Evolutionary conservation across 2,329 filamentous ascomycete species (phyloP), one percentile per base, ranked within the genome.

Genomic region (Paecilomyces sp.): DNA sequence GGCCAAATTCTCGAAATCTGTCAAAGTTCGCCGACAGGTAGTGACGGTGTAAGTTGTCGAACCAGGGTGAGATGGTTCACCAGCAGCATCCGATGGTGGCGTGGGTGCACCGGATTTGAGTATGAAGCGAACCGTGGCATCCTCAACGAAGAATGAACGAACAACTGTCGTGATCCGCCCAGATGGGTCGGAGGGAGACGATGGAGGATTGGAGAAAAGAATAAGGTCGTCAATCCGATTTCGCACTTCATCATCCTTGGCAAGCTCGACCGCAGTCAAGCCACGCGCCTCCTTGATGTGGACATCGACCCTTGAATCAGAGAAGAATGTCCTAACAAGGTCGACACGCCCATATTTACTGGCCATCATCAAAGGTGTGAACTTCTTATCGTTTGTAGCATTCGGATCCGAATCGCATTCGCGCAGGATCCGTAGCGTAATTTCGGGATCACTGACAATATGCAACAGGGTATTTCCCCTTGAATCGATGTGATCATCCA

Each of bases 311-410:
- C 95, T 82, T 25, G 91, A 85, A 71, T 99, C 94, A 51, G 88
- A 84, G 73, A 96, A 97, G 5, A 99, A 81, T 9, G 88, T 87
- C 60, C 92, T 84, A 18, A 99, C 93, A 81, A 96, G 91, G 67
- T 97, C 94, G 58, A 96, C 89, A 63, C 94, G 86, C 34, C 94
- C 94, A 70, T 97, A 99, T 74, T 99, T 99, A 82, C 93, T 97
- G 7, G 93, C 93, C 63, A 99, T 89, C 94, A 99, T 99, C 59
- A 99, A 80, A 1, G 94, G 88, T 0, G 95, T 99, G 70, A 99
- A 97, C 55, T 86, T 88, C 77, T 91, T 96, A 67, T 97, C 92
- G 70, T 99, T 99, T 8, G 88, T 89, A 8, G 93, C 92, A 75
- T 99, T 99, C 58, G 93, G 90, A 70, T 99, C 92, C n/a, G 92